Evolutionary conservation across 768 basidiomycete species (phyloP), one percentile per base, ranked within the genome.

Genomic region (Phlebiopsis gigantea): DNA sequence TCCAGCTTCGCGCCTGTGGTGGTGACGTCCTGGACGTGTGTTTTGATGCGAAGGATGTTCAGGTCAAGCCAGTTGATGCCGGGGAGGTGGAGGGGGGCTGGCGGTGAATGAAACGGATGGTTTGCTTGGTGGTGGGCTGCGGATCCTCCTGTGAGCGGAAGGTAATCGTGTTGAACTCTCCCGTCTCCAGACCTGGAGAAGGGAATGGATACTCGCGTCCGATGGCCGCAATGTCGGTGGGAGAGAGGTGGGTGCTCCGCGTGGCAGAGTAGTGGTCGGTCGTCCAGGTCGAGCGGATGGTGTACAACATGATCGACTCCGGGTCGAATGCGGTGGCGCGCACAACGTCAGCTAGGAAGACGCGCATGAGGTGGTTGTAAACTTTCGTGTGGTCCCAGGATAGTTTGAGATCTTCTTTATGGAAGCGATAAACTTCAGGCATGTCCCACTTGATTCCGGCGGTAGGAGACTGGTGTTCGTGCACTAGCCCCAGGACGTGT

Each of bases 401-500:
- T 14, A 6, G 14, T 7, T 14, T 14, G 14, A 7, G 14, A 34
- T 34, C 7, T 24, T n/a, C 10, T 29, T 10, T 30, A 34, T 53
- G 39, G 21, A 42, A 53, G 7, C 15, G 5, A 14, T 29, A 21
- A 10, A 53, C 41, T 5, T 9, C 15, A 8, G 6, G 5, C 42
- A n/a, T 53, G 52, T 44, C 17, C 52, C 52, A 53, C 19, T 42
- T 9, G 52, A 53, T 29, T 15, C 15, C 7, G 15, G 52, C 22
- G 24, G 4, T 10, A n/a, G 56, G 56, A 7, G 8, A 19, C 46
- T 51, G 41, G 24, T 57, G 56, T 39, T 57, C 56, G 39, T 57
- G 56, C n/a, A 57, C 24, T 14, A n/a, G 39, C 5, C 56, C 56
- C 19, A 57, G 48, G n/a, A 26, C 56, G 22, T 57, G 56, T 5